Base-by-base conservation (phyloP, 192 early-diverging fungal genomes). In the Mortierella claussenii region DNA sequence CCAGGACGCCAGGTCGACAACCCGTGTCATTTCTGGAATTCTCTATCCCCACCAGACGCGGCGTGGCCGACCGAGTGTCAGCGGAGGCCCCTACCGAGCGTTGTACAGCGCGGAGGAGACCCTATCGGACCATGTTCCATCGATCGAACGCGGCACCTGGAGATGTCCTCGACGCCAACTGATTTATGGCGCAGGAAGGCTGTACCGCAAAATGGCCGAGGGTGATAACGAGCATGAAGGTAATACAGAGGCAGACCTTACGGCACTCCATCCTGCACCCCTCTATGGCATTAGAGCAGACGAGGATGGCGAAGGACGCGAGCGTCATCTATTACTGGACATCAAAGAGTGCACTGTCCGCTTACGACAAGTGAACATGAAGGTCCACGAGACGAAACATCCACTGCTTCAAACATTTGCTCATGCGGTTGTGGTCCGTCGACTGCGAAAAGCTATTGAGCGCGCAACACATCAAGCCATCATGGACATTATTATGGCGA, bases 401-500 rank as follows among this genome's bases (percentile, higher is more conserved):
- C 70, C 70, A 1, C 7, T 75, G 3, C n/a, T 75, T 2, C 54
- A 60, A 13, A 52, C 34, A 8, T n/a, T 65, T 10, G 34, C 21
- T 1, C 62, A 65, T 27, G 12, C 17, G 1, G 37, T 65, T 18
- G 6, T 75, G 28, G 57, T 59, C 8, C 50, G 44, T 5, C 40
- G 47, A 11, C 32, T 75, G 4, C 55, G 70, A 6, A 53, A 60
- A 18, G 50, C 48, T 11, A 5, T 75, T 11, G 70, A 75, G 57
- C 43, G 60, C 23, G 42, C 63, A 21, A 2, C 65, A 27, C 23
- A 12, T 10, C 47, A 75, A 30, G 31, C 57, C 9, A 34, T 65
- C 15, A 4, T 48, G 2, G 50, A 60, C 21, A 1, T 60, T 32
- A 32, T 66, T 20, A 28, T 21, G 10, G 20, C 57, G 15, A 37